Conservation (phyloP, 164 flowering plant species). For the Taxillus chinensis region DNA sequence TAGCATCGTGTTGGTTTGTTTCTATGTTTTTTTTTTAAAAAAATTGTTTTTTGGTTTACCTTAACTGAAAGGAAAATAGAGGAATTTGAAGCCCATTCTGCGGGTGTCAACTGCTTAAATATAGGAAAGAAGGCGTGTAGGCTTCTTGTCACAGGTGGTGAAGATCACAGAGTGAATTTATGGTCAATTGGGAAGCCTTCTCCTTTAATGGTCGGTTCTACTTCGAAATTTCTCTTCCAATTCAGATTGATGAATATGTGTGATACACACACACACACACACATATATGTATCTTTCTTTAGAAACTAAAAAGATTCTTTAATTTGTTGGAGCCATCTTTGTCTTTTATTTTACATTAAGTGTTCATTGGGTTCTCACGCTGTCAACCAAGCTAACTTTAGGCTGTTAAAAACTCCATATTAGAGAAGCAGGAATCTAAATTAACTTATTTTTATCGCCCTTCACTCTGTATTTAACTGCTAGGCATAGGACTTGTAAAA, state of each 20-base stretch:
- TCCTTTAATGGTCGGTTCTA: slow-evolving; percentile 50
- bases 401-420: not conserved
- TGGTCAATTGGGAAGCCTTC: slow-evolving; percentile 80
- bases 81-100: slow-evolving; percentile 81
- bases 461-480: not conserved
- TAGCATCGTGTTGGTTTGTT: not conserved
- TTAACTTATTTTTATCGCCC: not conserved
- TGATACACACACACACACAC: too few species aligned
- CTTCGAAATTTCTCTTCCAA: not conserved
- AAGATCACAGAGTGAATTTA: slow-evolving; percentile 69
- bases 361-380: too few species aligned
- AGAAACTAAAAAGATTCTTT: not conserved
- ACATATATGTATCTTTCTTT: not conserved
- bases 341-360: not conserved
- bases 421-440: not conserved
- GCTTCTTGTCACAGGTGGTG: slow-evolving; percentile 73
- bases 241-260: not conserved
- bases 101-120: slow-evolving; percentile 58
- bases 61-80: slow-evolving; percentile 49
- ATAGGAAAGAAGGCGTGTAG: slow-evolving; percentile 69
- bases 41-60: slow-evolving; percentile 9
- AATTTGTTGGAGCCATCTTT: not conserved
- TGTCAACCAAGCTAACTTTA: too few species aligned
- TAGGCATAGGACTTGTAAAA: not conserved
- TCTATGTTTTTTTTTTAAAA: slow-evolving; percentile 1